Conservation (phyloP, 2,329 filamentous ascomycete genomes). For the Rutstroemia sp. region DNA sequence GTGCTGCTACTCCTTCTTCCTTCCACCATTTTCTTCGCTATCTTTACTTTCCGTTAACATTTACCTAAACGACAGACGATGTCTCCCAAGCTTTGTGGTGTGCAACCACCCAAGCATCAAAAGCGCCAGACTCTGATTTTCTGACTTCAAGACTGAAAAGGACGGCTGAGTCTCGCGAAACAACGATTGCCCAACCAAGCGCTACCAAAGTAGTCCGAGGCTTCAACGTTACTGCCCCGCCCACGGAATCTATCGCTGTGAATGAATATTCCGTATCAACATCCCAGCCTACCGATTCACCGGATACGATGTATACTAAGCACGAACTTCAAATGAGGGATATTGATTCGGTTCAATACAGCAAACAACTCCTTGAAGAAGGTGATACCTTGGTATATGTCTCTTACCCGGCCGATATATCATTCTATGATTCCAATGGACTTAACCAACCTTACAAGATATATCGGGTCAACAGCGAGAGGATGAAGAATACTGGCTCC, state of each 20-base stretch:
- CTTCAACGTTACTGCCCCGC: not conserved
- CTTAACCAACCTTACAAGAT: slow-evolving; percentile 26
- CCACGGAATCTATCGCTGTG: not conserved
- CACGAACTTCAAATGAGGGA: slow-evolving; percentile 12
- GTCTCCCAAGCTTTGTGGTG: too few species aligned
- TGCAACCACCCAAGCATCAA: too few species aligned
- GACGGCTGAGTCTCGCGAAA: too few species aligned
- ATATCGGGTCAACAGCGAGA: slow-evolving; percentile 40
- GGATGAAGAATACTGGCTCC: slow-evolving; percentile 40
- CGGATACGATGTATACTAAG: not conserved
- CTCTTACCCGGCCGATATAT: slow-evolving; percentile 27
- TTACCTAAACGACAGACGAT: too few species aligned
- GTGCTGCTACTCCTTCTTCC: too few species aligned
- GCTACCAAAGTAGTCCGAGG: too few species aligned
- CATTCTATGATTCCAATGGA: slow-evolving; percentile 20
- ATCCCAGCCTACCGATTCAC: not conserved
- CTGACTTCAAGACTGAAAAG: too few species aligned
- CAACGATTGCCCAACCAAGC: too few species aligned
- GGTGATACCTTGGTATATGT: slow-evolving; percentile 42
- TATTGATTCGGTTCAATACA: slow-evolving; percentile 13
- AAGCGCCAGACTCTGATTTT: too few species aligned
- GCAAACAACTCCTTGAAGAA: slow-evolving; percentile 14
- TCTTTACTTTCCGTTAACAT: too few species aligned
- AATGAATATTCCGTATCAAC: not conserved
- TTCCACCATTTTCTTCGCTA: too few species aligned